Percentiles rank a stretch among this genome's conserved stretches.
These are phyloP conservation scores for Calonectria montana DNA, from an alignment of 2,329 filamentous ascomycete genomes.

Conservation along the genomic window DNA sequence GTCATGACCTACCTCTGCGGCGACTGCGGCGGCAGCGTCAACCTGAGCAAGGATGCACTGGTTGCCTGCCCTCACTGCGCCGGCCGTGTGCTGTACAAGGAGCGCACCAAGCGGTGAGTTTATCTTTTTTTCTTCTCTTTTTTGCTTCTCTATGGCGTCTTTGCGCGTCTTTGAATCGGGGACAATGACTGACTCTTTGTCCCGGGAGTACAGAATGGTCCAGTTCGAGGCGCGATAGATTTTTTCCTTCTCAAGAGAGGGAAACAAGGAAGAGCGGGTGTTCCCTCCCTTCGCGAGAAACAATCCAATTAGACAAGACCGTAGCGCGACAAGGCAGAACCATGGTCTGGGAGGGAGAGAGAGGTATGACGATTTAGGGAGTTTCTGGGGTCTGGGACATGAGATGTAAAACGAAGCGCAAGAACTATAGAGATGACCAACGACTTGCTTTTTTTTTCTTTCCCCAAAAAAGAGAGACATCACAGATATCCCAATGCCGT, in stretches of 20 bases:
- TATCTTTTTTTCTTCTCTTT: not conserved
- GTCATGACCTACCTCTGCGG: slow-evolving; percentile 56
- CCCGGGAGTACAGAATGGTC: slow-evolving; percentile 82
- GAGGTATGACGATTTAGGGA: slow-evolving; percentile 23
- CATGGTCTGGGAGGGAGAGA: not conserved
- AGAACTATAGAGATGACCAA: slow-evolving; percentile 28
- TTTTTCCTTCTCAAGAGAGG: slow-evolving; percentile 2
- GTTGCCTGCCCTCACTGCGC: slow-evolving; percentile 73
- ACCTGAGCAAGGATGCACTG: slow-evolving; percentile 61
- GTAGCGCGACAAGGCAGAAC: not conserved
- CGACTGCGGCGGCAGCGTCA: slow-evolving; percentile 56
- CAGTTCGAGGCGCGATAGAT: slow-evolving; percentile 92
- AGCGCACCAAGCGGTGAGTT: slow-evolving; percentile 92
- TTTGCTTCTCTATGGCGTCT: not conserved
- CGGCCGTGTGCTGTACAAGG: slow-evolving; percentile 96
- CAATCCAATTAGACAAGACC: not conserved
- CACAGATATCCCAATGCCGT: slow-evolving; percentile 11
- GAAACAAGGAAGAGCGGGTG: not conserved
- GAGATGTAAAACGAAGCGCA: slow-evolving; percentile 24
- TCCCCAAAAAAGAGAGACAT: slow-evolving; percentile 17
- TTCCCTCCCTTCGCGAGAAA: not conserved
- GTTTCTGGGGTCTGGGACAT: slow-evolving; percentile 40
- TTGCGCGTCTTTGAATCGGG: not conserved
- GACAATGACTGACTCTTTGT: slow-evolving; percentile 16
- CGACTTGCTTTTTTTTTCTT: not conserved